Evolutionary conservation across 371 early-diverging fungal species (phyloP).

Genomic region (Coemansia sp.): DNA sequence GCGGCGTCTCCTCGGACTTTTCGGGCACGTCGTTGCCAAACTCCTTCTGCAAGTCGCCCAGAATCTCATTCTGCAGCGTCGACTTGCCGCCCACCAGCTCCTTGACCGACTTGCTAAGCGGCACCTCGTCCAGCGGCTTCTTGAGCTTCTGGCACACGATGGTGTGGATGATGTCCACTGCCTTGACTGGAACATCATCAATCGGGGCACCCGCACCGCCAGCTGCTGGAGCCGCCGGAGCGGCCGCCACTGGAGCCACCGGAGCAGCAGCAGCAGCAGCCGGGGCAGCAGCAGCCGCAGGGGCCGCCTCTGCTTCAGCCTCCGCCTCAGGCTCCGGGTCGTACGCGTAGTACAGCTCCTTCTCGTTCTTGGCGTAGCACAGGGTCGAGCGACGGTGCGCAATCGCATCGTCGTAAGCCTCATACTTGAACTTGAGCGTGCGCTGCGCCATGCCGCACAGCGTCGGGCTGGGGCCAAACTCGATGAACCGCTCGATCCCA

Average conservation of each 20-base stretch:
- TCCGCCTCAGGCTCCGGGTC: conserved; percentile 65
- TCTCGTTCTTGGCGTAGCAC: conserved; percentile 82
- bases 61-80: conserved; percentile 94
- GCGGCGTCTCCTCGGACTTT: conserved; percentile 86
- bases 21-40: conserved; percentile 84
- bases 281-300: conserved; percentile 52
- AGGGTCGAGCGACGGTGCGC: conserved; percentile 84
- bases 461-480: conserved; percentile 91
- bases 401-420: conserved; percentile 92
- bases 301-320: conserved; percentile 28
- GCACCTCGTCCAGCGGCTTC: conserved; percentile 80
- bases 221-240: conserved; percentile 56
- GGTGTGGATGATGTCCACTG: conserved; percentile 76
- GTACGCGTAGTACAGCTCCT: conserved; percentile 91
- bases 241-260: conserved; percentile 57
- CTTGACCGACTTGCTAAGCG: conserved; percentile 86
- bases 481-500: conserved; percentile 88
- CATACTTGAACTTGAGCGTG: conserved; percentile 94
- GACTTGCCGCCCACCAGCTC: conserved; percentile 93
- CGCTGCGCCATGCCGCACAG: conserved; percentile 93
- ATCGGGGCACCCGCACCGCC: conserved; percentile 71
- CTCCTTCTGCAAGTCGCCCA: conserved; percentile 95
- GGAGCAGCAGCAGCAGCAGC: conserved; percentile 55
- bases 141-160: conserved; percentile 94
- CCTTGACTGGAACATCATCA: conserved; percentile 75